Evolutionary conservation across 768 basidiomycete genomes (phyloP).

Genomic region (Phanerochaete carnosa): DNA sequence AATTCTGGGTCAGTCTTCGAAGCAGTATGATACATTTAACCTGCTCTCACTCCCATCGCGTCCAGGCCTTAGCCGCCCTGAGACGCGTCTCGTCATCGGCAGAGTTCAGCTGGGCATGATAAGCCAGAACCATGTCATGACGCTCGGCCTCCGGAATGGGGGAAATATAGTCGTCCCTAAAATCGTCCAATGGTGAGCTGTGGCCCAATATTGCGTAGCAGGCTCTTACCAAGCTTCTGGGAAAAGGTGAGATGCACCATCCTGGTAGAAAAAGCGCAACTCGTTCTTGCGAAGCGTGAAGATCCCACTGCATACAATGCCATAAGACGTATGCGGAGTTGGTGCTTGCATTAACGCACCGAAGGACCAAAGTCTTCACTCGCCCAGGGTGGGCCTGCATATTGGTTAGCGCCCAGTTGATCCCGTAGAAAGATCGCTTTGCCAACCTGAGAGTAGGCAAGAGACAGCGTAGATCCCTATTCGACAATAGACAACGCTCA

Average conservation of each 20-base stretch:
- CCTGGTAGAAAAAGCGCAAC: conserved; percentile 90
- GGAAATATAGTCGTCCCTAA: conserved; percentile 79
- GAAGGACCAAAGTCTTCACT: conserved; percentile 74
- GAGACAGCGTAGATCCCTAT: conserved; percentile 81
- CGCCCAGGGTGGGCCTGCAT: conserved; percentile 72
- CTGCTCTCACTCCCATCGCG: conserved; percentile 80
- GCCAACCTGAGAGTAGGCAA: conserved; percentile 79
- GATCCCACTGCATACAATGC: conserved; percentile 57
- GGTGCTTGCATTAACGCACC: conserved; percentile 38
- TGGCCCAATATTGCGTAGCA: neutral
- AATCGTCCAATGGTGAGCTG: neutral
- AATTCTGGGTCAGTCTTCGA: neutral
- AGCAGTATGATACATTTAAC: neutral
- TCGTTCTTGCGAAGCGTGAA: conserved; percentile 87
- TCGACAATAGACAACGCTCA: neutral
- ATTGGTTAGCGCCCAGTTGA: neutral
- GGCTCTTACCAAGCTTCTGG: conserved; percentile 78
- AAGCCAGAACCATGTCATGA: conserved; percentile 79
- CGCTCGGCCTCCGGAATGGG: conserved; percentile 80
- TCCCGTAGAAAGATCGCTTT: neutral
- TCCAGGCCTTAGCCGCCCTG: conserved; percentile 79
- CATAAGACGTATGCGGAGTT: neutral
- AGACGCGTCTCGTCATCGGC: conserved; percentile 62
- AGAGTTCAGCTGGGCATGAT: conserved; percentile 76
- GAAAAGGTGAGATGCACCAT: conserved; percentile 78